Evolutionary conservation across 257 asterid species (phyloP).

Genomic region (Scutellaria galericulata): DNA sequence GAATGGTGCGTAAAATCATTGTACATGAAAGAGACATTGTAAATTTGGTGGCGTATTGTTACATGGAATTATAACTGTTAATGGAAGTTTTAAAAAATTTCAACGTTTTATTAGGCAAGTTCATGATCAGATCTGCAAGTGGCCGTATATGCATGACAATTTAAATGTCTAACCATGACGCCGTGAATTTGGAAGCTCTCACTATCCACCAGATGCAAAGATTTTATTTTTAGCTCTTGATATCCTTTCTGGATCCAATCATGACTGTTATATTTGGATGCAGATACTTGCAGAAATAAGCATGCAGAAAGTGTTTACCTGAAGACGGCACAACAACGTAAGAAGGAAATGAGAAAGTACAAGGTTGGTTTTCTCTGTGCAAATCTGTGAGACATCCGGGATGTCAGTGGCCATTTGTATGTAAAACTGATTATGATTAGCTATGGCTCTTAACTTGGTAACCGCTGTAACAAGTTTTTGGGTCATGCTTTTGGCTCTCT

Average conservation of each 20-base stretch:
- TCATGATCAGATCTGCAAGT: constrained; percentile 30
- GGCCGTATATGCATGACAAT: constrained; percentile 14
- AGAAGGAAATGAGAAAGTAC: constrained; percentile 68
- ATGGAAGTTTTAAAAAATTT: neutral
- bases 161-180: constrained; percentile 6
- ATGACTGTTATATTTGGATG: constrained; percentile 37
- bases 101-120: neutral
- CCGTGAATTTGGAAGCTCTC: constrained; percentile 20
- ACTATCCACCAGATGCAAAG: constrained; percentile 15
- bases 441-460: constrained; percentile 19
- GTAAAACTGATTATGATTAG: constrained; percentile 7
- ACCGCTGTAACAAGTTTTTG: constrained; percentile 6
- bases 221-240: constrained; percentile 24
- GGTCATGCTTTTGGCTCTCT: constrained; percentile 26
- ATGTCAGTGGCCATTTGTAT: constrained; percentile 27
- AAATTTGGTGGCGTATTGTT: constrained; percentile 13
- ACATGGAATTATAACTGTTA: constrained; percentile 17
- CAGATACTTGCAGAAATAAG: constrained; percentile 52
- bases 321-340: constrained; percentile 63
- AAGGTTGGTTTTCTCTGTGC: constrained; percentile 57
- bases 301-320: constrained; percentile 66
- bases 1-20: constrained; percentile 22
- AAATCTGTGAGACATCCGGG: constrained; percentile 19
- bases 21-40: neutral
- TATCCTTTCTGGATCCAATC: constrained; percentile 27